Conservation (phyloP, 1,139 yeast species). For the Protomyces macrosporus region DNA sequence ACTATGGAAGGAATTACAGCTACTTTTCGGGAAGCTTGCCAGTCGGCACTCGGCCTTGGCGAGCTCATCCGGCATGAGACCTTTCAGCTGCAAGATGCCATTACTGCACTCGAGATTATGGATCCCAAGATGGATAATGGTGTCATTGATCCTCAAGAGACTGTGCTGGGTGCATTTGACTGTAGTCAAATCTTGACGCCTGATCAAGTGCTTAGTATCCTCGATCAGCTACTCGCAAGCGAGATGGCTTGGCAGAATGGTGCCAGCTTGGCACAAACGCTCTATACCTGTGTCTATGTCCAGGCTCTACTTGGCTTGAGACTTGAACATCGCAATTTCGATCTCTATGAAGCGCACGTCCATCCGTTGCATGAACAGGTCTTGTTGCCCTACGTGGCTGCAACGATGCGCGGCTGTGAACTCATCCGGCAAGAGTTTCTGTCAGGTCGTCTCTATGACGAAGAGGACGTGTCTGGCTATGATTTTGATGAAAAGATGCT, state of each 20-base stretch:
- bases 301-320: constrained; percentile 7
- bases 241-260: constrained; percentile 28
- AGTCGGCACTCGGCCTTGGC: constrained; percentile 14
- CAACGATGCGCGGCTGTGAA: constrained; percentile 13
- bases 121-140: constrained; percentile 30
- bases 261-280: constrained; percentile 26
- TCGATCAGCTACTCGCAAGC: constrained; percentile 24
- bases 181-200: background rate
- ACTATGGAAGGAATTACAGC: constrained; percentile 6
- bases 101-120: constrained; percentile 29
- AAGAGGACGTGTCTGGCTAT: constrained; percentile 21
- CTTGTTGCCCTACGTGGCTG: constrained; percentile 23
- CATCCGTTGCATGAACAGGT: constrained; percentile 8
- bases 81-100: constrained; percentile 27
- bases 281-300: constrained; percentile 23
- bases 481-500: constrained; percentile 9
- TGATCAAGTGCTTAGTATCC: constrained; percentile 4
- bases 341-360: background rate
- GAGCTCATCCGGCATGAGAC: constrained; percentile 22
- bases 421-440: constrained; percentile 10
- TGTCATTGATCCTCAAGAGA: constrained; percentile 7
- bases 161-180: background rate
- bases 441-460: constrained; percentile 24
- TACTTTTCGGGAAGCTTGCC: constrained; percentile 2
- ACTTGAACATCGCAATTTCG: background rate